These are phyloP conservation scores for Aspergillus floridensis DNA, from an alignment of 2,329 filamentous ascomycete species.

Conservation along the genomic window DNA sequence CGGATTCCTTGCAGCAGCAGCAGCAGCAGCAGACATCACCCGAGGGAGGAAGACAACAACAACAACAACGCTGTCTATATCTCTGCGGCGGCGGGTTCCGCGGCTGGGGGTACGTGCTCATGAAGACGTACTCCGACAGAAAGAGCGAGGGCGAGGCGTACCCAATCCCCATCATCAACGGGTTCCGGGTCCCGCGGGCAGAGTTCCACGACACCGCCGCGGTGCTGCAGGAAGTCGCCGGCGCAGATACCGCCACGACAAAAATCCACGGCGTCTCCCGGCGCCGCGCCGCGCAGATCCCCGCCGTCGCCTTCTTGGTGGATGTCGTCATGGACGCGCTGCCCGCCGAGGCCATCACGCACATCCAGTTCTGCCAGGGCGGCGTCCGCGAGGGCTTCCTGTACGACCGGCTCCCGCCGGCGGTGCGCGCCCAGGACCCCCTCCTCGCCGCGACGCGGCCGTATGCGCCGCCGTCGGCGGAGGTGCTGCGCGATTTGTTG, in stretches of 20 bases:
- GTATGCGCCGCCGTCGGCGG: constrained; percentile 51
- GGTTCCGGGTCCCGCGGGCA: constrained; percentile 64
- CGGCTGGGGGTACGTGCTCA: constrained; percentile 85
- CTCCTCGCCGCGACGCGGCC: constrained; percentile 60
- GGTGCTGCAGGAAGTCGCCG: constrained; percentile 42
- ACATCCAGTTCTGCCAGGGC: constrained; percentile 80
- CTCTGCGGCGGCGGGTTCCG: constrained; percentile 87
- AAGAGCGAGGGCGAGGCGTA: constrained; percentile 62
- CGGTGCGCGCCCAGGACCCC: constrained; percentile 64
- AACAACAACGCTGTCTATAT: constrained; percentile 62
- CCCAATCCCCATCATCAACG: constrained; percentile 78
- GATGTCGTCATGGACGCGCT: constrained; percentile 68
- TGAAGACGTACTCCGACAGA: constrained; percentile 63
- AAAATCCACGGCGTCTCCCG: constrained; percentile 72
- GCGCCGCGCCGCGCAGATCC: constrained; percentile 74
- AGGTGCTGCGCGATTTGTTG: constrained; percentile 50
- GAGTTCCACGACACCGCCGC: constrained; percentile 59
- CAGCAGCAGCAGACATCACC: constrained; percentile 5
- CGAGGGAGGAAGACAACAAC: constrained; percentile 44
- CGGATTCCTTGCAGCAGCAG: constrained; percentile 37
- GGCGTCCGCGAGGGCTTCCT: constrained; percentile 83
- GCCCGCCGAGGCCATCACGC: constrained; percentile 36
- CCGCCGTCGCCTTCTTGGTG: constrained; percentile 79
- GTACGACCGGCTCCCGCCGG: constrained; percentile 64
- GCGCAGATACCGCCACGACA: constrained; percentile 21